Evolutionary conservation across 192 early-diverging fungal genomes (phyloP).

Genomic region (Gigaspora rosea): DNA sequence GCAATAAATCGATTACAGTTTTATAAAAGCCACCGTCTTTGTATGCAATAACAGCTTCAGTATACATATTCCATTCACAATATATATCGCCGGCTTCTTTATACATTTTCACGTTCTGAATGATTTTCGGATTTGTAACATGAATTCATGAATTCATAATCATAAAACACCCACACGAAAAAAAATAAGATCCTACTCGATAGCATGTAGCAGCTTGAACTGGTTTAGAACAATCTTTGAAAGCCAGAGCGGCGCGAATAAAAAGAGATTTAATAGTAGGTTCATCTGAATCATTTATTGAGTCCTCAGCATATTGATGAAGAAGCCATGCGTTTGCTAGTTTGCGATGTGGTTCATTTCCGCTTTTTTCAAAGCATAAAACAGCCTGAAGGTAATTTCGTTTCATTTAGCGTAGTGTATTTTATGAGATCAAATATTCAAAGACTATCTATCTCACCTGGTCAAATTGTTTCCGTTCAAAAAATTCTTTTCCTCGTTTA

Average conservation of each 20-base stretch:
- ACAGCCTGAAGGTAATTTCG: not conserved
- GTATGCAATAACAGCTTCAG: not conserved
- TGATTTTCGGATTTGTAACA: not conserved
- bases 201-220: slow-evolving; percentile 18
- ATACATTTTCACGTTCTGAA: slow-evolving; percentile 15
- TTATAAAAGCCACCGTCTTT: slow-evolving; percentile 1
- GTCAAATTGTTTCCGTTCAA: not conserved
- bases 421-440: not conserved
- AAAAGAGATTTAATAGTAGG: not conserved
- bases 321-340: slow-evolving; percentile 13
- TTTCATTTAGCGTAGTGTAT: not conserved
- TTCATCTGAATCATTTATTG: slow-evolving; percentile 4
- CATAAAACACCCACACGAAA: not conserved
- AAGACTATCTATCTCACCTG: not conserved
- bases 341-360: not conserved
- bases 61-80: slow-evolving; percentile 1
- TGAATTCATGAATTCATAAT: not conserved
- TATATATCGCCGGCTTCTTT: slow-evolving; percentile 1
- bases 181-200: slow-evolving; percentile 1
- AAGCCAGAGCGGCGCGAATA: not conserved
- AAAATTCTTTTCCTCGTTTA: not conserved
- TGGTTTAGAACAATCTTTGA: not conserved
- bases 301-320: not conserved
- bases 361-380: slow-evolving; percentile 4
- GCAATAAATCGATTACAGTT: slow-evolving; percentile 9